Evolutionary conservation across 768 basidiomycete genomes (phyloP), one percentile per base, ranked within the genome.

Genomic region (Mycena chlorophos): DNA sequence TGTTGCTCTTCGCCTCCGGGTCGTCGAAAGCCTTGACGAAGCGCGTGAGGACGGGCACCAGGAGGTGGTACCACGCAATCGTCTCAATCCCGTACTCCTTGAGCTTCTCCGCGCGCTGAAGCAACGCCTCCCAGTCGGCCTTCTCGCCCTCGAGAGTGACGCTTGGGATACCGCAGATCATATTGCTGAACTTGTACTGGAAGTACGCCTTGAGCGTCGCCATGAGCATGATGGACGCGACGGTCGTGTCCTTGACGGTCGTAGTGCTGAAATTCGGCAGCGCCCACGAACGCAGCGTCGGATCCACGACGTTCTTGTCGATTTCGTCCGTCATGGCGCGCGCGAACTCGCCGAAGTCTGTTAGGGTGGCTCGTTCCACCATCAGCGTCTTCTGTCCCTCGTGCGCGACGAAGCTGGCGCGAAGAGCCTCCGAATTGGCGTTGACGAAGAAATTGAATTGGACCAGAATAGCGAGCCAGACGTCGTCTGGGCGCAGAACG

Each of bases 381-480:
- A 62, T 51, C 25, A 80, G 54, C 4, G 61, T 38, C 38, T 71
- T 67, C 55, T 73, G 63, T 5, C 66, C 74, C n/a, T 69, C 65
- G 25, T 73, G 74, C 2, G 62, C 61, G 2, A 75, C 73, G 51
- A 78, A 76, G 10, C 66, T 55, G 2, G 57, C 34, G 4, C 74
- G 65, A 12, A 77, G 61, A n/a, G n/a, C n/a, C n/a, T n/a, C n/a
- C n/a, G n/a, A n/a, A n/a, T n/a, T n/a, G n/a, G n/a, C n/a, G n/a
- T n/a, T n/a, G n/a, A n/a, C n/a, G n/a, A n/a, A n/a, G n/a, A n/a
- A n/a, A n/a, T n/a, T n/a, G n/a, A n/a, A n/a, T n/a, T n/a, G n/a
- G n/a, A n/a, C n/a, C n/a, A n/a, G n/a, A n/a, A n/a, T n/a, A n/a
- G n/a, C n/a, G n/a, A n/a, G n/a, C n/a, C n/a, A n/a, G n/a, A n/a